Percentiles rank a stretch among this genome's conserved stretches.
phyloP scores from a whole-genome alignment of 148 eudicot species.

The Simmondsia chinensis region DNA sequence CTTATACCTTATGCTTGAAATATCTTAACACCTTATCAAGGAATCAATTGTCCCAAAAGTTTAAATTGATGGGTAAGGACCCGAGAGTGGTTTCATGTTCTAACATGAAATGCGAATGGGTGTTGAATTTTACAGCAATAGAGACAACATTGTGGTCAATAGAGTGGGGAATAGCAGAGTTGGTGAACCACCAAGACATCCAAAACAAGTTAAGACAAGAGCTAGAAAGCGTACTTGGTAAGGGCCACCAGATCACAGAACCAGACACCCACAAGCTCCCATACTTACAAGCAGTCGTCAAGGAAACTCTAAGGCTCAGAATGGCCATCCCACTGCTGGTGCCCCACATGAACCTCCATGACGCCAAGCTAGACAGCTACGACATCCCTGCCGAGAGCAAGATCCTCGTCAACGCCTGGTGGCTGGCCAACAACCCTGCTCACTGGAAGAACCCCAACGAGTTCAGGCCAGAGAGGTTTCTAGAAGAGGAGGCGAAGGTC shows the following conservation, averaged over 20 bases:
- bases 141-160: slow-evolving; percentile 88
- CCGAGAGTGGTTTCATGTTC: too few species aligned
- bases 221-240: slow-evolving; percentile 51
- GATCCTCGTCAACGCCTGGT: slow-evolving; percentile 79
- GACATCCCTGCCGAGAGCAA: slow-evolving; percentile 90
- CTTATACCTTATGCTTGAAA: too few species aligned
- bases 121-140: slow-evolving; percentile 36
- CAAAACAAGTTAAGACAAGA: slow-evolving; percentile 64
- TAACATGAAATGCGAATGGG: too few species aligned
- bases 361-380: slow-evolving; percentile 54
- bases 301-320: slow-evolving; percentile 66
- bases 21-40: too few species aligned
- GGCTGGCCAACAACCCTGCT: slow-evolving; percentile 77
- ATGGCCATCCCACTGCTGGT: slow-evolving; percentile 80
- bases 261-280: slow-evolving; percentile 61
- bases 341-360: slow-evolving; percentile 88
- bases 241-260: slow-evolving; percentile 52
- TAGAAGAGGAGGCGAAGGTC: slow-evolving; percentile 72
- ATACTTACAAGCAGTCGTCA: slow-evolving; percentile 72
- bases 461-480: slow-evolving; percentile 83
- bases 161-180: slow-evolving; percentile 84
- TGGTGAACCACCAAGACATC: slow-evolving; percentile 73
- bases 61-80: too few species aligned
- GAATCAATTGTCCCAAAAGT: too few species aligned
- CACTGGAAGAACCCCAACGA: slow-evolving; percentile 80